Conservation (phyloP, 345 rosid species). For the Combretum micranthum region DNA sequence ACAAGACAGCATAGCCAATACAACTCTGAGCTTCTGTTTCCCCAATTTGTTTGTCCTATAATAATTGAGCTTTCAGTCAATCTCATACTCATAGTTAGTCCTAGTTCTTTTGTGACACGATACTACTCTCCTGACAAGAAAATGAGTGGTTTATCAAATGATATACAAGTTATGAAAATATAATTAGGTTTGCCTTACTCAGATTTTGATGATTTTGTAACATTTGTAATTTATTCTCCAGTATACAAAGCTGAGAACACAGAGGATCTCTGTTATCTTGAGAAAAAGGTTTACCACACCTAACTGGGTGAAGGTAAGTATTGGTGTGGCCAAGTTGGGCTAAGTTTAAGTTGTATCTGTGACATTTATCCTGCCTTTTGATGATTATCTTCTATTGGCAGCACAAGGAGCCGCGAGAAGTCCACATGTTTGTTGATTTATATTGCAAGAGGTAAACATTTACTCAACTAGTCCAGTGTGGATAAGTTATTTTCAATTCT, state of each 20-base stretch:
- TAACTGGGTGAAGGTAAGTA: slow-evolving; percentile 90
- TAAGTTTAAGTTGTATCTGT: neutral
- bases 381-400: slow-evolving; percentile 20
- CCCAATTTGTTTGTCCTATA: too few species aligned
- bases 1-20: too few species aligned
- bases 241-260: slow-evolving; percentile 79
- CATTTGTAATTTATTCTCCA: slow-evolving; percentile 18
- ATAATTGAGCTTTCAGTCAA: too few species aligned
- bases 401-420: slow-evolving; percentile 99
- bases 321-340: neutral
- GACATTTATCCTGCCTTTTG: neutral
- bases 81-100: too few species aligned
- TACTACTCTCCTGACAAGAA: too few species aligned
- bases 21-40: too few species aligned
- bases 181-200: too few species aligned
- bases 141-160: too few species aligned
- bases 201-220: neutral
- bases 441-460: slow-evolving; percentile 76
- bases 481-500: too few species aligned
- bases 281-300: slow-evolving; percentile 94
- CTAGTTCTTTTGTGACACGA: too few species aligned
- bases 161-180: too few species aligned
- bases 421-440: slow-evolving; percentile 94
- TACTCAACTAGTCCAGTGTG: neutral
- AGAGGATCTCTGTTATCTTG: slow-evolving; percentile 72